phyloP scores from a whole-genome alignment of 2,329 filamentous ascomycete genomes.

The Coniochaeta sp. region DNA sequence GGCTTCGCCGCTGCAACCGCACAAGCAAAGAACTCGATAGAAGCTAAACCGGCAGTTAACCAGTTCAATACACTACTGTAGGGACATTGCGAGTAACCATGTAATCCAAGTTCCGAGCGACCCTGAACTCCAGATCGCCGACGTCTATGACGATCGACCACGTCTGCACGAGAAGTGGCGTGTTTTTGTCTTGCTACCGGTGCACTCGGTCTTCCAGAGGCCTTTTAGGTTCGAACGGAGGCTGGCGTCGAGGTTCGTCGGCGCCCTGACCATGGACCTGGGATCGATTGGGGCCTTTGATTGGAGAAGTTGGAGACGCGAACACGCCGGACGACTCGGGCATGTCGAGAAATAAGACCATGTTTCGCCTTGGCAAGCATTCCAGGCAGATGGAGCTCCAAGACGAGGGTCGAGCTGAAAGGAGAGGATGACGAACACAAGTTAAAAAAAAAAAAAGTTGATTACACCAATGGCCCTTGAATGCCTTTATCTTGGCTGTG shows the following conservation, averaged over 20 bases:
- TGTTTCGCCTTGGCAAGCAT: not conserved
- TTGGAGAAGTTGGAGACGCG: not conserved
- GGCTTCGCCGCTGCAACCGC: not conserved
- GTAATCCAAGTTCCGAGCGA: not conserved
- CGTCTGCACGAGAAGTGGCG: not conserved
- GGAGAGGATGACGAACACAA: no score
- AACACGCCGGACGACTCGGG: not conserved
- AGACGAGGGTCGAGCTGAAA: not conserved
- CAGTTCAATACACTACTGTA: not conserved
- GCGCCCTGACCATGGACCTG: not conserved
- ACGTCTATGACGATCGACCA: not conserved
- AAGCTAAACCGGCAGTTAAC: no score
- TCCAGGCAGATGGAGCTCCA: not conserved
- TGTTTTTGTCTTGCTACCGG: not conserved
- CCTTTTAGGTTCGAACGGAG: not conserved
- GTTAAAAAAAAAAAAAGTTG: not conserved
- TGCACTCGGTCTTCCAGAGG: not conserved
- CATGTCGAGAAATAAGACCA: not conserved
- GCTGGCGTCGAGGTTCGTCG: not conserved
- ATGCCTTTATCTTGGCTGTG: no score
- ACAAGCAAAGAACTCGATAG: not conserved
- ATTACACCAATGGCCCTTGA: not conserved
- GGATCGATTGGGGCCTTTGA: not conserved
- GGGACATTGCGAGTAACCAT: not conserved
- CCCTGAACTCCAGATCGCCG: not conserved